Percentiles rank a stretch among this genome's conserved stretches.
Conservation (phyloP, 2,329 filamentous ascomycete genomes). For the Cercospora brassicicola region DNA sequence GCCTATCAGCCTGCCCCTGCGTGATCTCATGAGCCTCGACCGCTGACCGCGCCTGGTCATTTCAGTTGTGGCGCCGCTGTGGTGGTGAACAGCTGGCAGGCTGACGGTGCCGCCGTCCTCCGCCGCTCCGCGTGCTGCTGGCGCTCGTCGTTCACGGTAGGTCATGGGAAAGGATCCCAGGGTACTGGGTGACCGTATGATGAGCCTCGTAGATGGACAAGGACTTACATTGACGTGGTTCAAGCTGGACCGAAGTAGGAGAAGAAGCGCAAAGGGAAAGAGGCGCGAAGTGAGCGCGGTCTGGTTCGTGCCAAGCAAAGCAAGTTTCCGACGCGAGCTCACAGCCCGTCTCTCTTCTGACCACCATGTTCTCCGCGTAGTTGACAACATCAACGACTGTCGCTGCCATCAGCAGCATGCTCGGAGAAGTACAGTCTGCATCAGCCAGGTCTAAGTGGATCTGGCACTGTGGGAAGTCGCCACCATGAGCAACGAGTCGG, state of each 20-base stretch:
- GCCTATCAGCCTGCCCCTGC: neutral
- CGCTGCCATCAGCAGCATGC: conserved; percentile 6
- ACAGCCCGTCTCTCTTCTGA: neutral
- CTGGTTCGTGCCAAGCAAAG: neutral
- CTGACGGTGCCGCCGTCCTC: neutral
- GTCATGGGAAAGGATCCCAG: neutral
- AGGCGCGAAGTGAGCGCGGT: neutral
- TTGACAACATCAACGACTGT: neutral
- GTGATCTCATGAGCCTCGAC: neutral
- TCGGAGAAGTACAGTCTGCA: neutral
- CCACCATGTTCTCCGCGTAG: neutral
- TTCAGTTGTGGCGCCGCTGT: neutral
- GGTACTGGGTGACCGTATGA: neutral
- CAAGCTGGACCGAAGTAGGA: neutral
- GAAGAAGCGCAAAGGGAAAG: neutral
- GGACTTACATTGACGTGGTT: neutral
- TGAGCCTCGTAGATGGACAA: neutral
- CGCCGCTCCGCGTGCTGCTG: neutral
- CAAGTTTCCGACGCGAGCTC: neutral
- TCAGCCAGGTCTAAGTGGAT: conserved; percentile 7
- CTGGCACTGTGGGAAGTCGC: conserved; percentile 9
- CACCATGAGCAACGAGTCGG: conserved; percentile 9
- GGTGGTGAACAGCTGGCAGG: neutral
- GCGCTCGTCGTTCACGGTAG: neutral
- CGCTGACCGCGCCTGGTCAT: neutral